phyloP scores from a whole-genome alignment of 176 grass and related monocot species.

The Carex parvula region DNA sequence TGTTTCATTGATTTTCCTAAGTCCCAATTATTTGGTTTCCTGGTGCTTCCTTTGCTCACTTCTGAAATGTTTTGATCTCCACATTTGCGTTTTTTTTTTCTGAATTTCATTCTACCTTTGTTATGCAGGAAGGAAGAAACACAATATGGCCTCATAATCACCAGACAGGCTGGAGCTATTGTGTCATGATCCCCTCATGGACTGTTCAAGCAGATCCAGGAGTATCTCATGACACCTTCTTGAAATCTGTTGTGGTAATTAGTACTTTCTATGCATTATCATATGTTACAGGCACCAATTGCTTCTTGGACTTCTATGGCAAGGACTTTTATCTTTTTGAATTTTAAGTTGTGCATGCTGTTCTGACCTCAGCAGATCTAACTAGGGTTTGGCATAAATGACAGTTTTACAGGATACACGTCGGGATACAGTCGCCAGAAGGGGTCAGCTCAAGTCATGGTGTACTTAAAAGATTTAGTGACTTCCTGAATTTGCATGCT shows the following conservation, averaged over 20 bases:
- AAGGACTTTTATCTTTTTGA: neutral
- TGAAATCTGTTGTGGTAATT: slow-evolving; percentile 92
- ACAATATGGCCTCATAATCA: slow-evolving; percentile 95
- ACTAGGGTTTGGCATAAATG: slow-evolving; percentile 47
- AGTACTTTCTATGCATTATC: slow-evolving; percentile 25
- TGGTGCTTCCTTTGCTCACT: neutral
- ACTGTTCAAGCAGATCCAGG: slow-evolving; percentile 67
- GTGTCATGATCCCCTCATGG: slow-evolving; percentile 95
- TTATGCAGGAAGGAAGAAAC: slow-evolving; percentile 74
- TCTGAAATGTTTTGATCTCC: neutral
- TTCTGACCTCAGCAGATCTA: slow-evolving; percentile 12
- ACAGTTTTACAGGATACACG: slow-evolving; percentile 99
- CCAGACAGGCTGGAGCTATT: slow-evolving; percentile 97
- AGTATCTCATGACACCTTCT: slow-evolving; percentile 63
- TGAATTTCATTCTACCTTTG: neutral
- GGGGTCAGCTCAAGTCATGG: slow-evolving; percentile 81
- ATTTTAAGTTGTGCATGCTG: neutral
- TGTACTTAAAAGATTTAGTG: slow-evolving; percentile 84
- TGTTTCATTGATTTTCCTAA: neutral
- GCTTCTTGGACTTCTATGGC: neutral
- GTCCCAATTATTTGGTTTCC: neutral
- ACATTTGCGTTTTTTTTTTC: neutral
- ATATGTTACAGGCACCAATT: slow-evolving; percentile 1
- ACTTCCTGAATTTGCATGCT: slow-evolving; percentile 78
- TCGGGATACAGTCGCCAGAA: slow-evolving; percentile 97